These are phyloP conservation scores for Lotmaria passim DNA, from an alignment of 208 protist genomes.

Conservation along the genomic window DNA sequence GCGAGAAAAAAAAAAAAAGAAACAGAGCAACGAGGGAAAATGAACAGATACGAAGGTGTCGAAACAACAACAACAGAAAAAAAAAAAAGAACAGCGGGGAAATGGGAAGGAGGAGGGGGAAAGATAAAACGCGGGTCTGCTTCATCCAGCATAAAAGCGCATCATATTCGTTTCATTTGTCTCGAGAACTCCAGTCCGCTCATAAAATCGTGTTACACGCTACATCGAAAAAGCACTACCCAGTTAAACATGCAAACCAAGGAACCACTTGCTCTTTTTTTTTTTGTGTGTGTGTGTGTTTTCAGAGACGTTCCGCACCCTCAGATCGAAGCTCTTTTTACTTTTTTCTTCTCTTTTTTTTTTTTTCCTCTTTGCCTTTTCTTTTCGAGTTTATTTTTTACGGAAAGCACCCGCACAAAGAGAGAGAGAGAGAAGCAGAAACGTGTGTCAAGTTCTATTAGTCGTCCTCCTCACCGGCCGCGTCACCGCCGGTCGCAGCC, in stretches of 20 bases:
- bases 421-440: neutral
- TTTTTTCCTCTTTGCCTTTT: neutral
- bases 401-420: neutral
- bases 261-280: no score
- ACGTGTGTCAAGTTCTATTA: neutral
- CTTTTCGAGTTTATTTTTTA: neutral
- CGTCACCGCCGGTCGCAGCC: conserved; percentile 73
- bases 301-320: no score
- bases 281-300: no score
- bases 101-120: neutral
- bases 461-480: conserved; percentile 51
- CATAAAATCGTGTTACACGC: no score
- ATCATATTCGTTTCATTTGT: no score
- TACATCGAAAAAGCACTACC: no score
- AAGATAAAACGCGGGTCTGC: no score
- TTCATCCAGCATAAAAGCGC: no score
- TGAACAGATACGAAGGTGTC: neutral
- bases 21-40: conserved; percentile 14
- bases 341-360: neutral
- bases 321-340: no score
- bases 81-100: neutral
- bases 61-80: no score
- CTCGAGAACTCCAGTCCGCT: no score
- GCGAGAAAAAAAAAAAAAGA: conserved; percentile 10
- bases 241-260: no score